Evolutionary conservation across 2,329 filamentous ascomycete genomes (phyloP), one percentile per base, ranked within the genome.

Genomic region (Cladosporium sphaerospermum): DNA sequence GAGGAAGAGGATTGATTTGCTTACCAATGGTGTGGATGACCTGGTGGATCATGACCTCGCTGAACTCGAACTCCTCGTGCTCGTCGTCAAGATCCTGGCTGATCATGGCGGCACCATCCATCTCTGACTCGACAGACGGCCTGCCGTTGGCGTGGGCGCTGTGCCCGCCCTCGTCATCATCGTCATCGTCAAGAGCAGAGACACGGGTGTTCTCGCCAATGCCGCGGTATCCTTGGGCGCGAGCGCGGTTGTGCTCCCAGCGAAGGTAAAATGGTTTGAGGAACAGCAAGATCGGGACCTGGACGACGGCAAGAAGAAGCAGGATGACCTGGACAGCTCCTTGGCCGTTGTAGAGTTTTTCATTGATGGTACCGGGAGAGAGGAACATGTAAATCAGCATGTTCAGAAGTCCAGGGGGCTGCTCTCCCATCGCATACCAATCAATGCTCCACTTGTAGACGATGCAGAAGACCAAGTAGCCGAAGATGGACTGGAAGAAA

Each of bases 331-430:
- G 93, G 0, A 99, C 79, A 2, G 69, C 69, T 11, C 77, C 80
- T 70, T 99, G 93, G 40, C 88, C 88, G 18, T 75, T 69, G 69
- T 96, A 99, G 4, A 99, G 78, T 47, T 79, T 79, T 56, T 89
- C 81, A 45, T 88, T 85, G 23, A 86, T 74, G 0, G 72, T 87
- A 48, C 90, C 90, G 3, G 93, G 93, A 59, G 85, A 83, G 61
- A 99, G 75, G 77, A 99, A 99, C 95, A 99, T 99, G 80, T 96
- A 96, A 66, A 99, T 99, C 66, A 99, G 78, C 92, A 97, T 97
- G 80, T 99, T 99, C 57, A 99, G 76, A 56, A 99, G 78, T 64
- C 90, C 89, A 2, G 95, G 93, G 1, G 95, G 89, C 57, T 82
- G 79, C 61, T 79, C 69, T 39, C 78, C 83, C 40, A 78, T 79